Evolutionary conservation across 257 asterid species (phyloP).

Genomic region (Jacaranda mimosifolia): DNA sequence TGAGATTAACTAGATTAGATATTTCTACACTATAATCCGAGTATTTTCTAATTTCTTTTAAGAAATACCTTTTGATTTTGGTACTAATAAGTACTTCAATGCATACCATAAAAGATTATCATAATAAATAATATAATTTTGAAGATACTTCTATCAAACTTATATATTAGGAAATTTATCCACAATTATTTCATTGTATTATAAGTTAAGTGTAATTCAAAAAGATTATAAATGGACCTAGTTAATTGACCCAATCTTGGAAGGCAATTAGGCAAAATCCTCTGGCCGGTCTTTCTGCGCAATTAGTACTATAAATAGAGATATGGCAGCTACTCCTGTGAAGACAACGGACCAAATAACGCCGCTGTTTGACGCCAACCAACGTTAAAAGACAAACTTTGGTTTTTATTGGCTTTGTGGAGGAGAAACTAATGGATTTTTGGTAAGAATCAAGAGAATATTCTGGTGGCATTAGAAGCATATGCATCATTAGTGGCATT

Average conservation of each 20-base stretch:
- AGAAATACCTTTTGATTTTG: too few relatives aligned
- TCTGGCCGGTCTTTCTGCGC: background rate
- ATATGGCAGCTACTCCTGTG: slow-evolving; percentile 16
- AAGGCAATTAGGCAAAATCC: background rate
- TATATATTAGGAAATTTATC: too few relatives aligned
- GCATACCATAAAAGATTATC: too few relatives aligned
- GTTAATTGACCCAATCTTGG: background rate
- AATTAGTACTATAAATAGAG: background rate
- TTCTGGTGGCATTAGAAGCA: slow-evolving; percentile 47
- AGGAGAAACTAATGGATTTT: background rate
- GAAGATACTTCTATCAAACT: too few relatives aligned
- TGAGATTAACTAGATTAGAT: too few relatives aligned
- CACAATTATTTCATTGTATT: too few relatives aligned
- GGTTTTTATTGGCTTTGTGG: slow-evolving; percentile 32
- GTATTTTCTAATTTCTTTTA: too few relatives aligned
- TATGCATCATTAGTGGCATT: slow-evolving; percentile 34
- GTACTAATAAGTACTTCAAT: too few relatives aligned
- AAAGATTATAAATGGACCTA: background rate
- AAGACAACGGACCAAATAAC: slow-evolving; percentile 2
- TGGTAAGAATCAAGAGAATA: slow-evolving; percentile 35
- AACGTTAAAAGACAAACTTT: slow-evolving; percentile 40
- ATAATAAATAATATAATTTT: too few relatives aligned
- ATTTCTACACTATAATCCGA: too few relatives aligned
- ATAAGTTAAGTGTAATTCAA: background rate
- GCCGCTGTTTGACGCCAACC: slow-evolving; percentile 35